These are phyloP conservation scores for Fonsecaea multimorphosa DNA, from an alignment of 2,329 filamentous ascomycete species.

Conservation along the genomic window DNA sequence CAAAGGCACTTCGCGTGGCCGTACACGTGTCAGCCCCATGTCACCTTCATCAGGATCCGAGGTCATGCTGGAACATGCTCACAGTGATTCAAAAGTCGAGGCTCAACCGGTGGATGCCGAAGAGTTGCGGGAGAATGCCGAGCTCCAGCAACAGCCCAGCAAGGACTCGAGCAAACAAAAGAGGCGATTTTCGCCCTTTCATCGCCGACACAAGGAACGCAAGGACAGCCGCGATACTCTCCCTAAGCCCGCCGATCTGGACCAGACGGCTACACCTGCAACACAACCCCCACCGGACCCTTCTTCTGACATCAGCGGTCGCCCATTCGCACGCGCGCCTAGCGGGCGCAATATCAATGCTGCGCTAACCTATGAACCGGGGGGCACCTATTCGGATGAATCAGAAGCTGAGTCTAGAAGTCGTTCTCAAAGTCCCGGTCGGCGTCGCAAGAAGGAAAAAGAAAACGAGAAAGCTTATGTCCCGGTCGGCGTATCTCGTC, in stretches of 20 bases:
- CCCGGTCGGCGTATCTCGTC: conserved; percentile 83
- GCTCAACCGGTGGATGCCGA: conserved; percentile 35
- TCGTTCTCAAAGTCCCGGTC: conserved; percentile 31
- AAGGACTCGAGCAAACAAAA: conserved; percentile 39
- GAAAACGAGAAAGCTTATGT: conserved; percentile 61
- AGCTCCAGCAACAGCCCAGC: conserved; percentile 28
- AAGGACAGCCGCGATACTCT: conserved; percentile 43
- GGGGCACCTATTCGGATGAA: conserved; percentile 20
- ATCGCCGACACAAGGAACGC: conserved; percentile 40
- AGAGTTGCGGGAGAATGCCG: conserved; percentile 29
- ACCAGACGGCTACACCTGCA: conserved; percentile 1
- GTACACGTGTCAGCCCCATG: background rate
- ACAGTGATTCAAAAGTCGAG: background rate
- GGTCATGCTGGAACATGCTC: conserved; percentile 32
- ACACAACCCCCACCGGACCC: conserved; percentile 12
- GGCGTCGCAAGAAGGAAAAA: conserved; percentile 19
- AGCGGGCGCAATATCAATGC: conserved; percentile 35
- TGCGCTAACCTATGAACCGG: conserved; percentile 17
- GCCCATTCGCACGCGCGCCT: conserved; percentile 56
- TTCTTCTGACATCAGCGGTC: conserved; percentile 53
- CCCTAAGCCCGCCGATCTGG: conserved; percentile 21
- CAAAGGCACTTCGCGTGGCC: conserved; percentile 2
- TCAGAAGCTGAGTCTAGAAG: conserved; percentile 25
- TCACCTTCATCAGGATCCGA: conserved; percentile 19
- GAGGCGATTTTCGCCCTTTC: conserved; percentile 45